Conservation (phyloP, 1,284 basidiomycete species). For the Boletellus dicymbophilus region DNA sequence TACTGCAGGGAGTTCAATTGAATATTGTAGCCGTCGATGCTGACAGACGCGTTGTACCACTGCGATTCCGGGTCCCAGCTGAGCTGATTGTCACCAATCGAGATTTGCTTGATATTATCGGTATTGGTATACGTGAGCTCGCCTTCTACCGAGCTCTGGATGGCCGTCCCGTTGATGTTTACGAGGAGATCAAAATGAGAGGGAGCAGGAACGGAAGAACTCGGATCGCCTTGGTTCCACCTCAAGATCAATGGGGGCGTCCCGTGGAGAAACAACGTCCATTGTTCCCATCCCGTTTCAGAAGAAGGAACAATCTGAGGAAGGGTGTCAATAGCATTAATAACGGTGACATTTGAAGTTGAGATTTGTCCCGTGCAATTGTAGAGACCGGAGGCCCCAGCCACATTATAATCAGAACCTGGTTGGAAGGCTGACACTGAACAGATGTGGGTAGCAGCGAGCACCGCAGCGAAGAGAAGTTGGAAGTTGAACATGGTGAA, state of each 20-base stretch:
- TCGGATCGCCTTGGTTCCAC: neutral
- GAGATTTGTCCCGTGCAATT: neutral
- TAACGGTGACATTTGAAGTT: neutral
- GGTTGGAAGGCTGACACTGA: neutral
- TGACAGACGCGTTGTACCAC: conserved; percentile 12
- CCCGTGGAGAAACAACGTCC: neutral
- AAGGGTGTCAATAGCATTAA: neutral
- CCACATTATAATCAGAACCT: neutral
- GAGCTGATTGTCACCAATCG: neutral
- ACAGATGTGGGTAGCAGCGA: too few species aligned
- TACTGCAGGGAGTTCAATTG: conserved; percentile 13
- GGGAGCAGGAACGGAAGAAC: neutral
- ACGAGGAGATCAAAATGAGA: neutral
- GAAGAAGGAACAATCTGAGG: neutral
- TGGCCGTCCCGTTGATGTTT: neutral
- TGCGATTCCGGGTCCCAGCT: conserved; percentile 5
- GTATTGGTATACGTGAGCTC: neutral
- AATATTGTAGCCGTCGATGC: conserved; percentile 6
- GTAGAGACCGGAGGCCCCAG: neutral
- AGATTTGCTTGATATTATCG: neutral
- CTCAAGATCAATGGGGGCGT: neutral
- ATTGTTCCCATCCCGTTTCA: neutral
- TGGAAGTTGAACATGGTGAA: neutral
- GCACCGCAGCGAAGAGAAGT: neutral
- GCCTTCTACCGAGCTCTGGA: neutral